Evolutionary conservation across 345 rosid species (phyloP).

Genomic region (Pelargonium nanum): DNA sequence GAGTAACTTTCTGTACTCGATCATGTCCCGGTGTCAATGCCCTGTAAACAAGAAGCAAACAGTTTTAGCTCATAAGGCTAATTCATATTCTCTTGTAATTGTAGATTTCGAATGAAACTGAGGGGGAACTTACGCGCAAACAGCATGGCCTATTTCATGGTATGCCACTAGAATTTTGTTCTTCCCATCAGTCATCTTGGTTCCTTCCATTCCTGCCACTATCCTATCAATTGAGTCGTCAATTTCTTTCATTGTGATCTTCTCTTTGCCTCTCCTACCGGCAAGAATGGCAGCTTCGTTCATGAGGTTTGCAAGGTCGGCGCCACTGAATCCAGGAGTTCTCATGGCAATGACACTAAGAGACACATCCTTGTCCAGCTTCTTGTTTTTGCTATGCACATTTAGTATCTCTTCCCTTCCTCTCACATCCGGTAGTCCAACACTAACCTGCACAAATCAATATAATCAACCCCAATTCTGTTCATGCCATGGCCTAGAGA

Average conservation of each 20-base stretch:
- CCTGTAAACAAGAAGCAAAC: constrained; percentile 17
- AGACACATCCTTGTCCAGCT: constrained; percentile 47
- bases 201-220: constrained; percentile 69
- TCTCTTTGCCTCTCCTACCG: constrained; percentile 57
- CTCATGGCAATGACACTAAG: constrained; percentile 51
- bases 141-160: constrained; percentile 67
- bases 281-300: constrained; percentile 78
- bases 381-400: constrained; percentile 62
- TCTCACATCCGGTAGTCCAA: constrained; percentile 56
- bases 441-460: constrained; percentile 32
- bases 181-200: constrained; percentile 64
- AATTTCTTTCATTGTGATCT: constrained; percentile 41
- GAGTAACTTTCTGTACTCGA: constrained; percentile 56
- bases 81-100: not conserved
- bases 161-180: constrained; percentile 58
- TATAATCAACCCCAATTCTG: not conserved
- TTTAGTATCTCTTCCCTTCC: constrained; percentile 70
- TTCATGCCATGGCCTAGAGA: too few relatives aligned
- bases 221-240: constrained; percentile 65
- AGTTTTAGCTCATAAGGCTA: too few relatives aligned
- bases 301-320: constrained; percentile 72
- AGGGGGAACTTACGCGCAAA: constrained; percentile 55
- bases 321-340: constrained; percentile 79
- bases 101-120: not conserved
- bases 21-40: constrained; percentile 61